Conservation (phyloP, 331 rosid genomes). For the Malus hybrid region DNA sequence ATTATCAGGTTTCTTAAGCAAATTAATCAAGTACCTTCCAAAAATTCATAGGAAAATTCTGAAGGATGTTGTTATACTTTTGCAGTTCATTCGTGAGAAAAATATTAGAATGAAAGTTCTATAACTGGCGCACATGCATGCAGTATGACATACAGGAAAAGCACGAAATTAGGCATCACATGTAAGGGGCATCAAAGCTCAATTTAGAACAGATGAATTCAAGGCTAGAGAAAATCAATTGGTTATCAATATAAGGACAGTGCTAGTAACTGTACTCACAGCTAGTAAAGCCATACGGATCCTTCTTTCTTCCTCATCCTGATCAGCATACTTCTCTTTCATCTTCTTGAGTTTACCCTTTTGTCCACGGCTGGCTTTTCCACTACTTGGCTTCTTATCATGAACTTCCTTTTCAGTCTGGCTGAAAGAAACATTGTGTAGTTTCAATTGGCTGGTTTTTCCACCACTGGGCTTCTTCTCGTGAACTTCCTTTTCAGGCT, state of each 20-base stretch:
- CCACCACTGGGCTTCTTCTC: conserved; percentile 47
- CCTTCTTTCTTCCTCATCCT: conserved; percentile 95
- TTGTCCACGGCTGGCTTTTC: conserved; percentile 79
- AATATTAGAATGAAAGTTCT: background rate
- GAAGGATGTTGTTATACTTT: background rate
- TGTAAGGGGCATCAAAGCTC: background rate
- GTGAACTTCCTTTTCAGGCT: conserved; percentile 41
- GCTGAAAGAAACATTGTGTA: conserved; percentile 28
- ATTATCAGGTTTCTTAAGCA: background rate
- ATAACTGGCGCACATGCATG: background rate
- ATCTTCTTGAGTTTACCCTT: conserved; percentile 81
- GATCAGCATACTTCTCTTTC: conserved; percentile 96
- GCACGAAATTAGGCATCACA: no score
- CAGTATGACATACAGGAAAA: background rate
- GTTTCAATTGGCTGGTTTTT: conserved; percentile 40
- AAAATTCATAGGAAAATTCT: background rate
- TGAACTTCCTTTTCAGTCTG: conserved; percentile 42
- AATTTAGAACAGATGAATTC: background rate
- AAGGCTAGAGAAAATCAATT: background rate
- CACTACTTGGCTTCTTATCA: conserved; percentile 46
- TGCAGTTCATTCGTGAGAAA: background rate
- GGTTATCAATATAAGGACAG: conserved; percentile 2
- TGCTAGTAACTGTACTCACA: conserved; percentile 47
- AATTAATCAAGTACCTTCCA: background rate
- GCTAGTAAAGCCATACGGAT: conserved; percentile 96